These are phyloP conservation scores for Aspergillus carlsbadensis DNA, from an alignment of 495 filamentous ascomycete genomes.

Conservation along the genomic window DNA sequence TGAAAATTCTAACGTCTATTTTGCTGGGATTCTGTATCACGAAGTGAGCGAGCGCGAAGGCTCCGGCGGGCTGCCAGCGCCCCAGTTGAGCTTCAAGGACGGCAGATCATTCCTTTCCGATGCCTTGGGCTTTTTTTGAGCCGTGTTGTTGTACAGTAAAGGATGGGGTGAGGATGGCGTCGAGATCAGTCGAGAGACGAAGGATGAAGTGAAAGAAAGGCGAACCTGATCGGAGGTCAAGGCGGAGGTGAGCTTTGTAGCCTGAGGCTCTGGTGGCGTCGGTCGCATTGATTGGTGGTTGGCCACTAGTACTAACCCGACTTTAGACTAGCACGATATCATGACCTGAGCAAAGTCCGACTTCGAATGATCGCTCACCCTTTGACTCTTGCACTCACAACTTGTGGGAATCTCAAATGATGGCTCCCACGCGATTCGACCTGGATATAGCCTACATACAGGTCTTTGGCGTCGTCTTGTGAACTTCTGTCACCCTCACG, in stretches of 20 bases:
- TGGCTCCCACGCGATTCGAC: no score
- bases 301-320: neutral
- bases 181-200: neutral
- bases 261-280: conserved; percentile 20
- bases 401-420: no score
- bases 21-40: neutral
- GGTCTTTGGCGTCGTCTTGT: no score
- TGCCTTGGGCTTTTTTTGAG: neutral
- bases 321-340: neutral
- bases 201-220: conserved; percentile 1
- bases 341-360: neutral
- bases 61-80: conserved; percentile 26
- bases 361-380: no score
- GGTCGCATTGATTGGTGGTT: neutral
- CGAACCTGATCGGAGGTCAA: conserved; percentile 2
- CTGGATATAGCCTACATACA: no score
- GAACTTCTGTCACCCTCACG: no score
- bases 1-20: conserved; percentile 20
- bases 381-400: no score
- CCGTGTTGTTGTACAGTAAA: neutral
- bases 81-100: conserved; percentile 11
- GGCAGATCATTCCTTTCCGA: conserved; percentile 5
- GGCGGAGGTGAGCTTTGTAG: conserved; percentile 1
- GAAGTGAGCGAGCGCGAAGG: conserved; percentile 6
- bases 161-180: neutral